Base-by-base conservation (phyloP, 1,284 basidiomycete genomes). In the Ustilago xerochloae region DNA sequence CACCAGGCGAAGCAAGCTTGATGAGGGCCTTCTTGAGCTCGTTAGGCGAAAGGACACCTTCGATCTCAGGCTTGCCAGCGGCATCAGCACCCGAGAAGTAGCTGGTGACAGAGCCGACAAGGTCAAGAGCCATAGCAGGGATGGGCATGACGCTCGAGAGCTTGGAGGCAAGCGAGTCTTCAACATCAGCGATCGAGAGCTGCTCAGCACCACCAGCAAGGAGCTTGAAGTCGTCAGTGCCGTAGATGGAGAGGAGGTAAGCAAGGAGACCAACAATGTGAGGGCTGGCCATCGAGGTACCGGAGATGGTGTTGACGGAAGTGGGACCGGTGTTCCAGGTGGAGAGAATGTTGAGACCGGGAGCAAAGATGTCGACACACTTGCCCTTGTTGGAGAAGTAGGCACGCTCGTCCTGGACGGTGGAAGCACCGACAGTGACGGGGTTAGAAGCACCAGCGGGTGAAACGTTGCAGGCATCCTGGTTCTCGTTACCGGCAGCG, bases 321-420 rank as follows among this genome's bases (percentile, higher is more conserved):
- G 79, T 83, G 52, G 81, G 84, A 52, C 89, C 79, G 13, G 80
- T 79, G 74, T 84, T 81, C 79, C 85, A 86, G 52, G 85, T 85
- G 53, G 79, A 83, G 22, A 85, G 78, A 59, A 94, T 92, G 87
- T 92, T 92, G 72, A 93, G 85, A 74, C 91, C 92, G 24, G 93
- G 93, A 32, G 88, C 92, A 78, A 93, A 93, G 71, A 94, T 88
- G 82, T 94, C 91, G 56, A 93, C 91, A 80, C 92, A 93, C 73
- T 86, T 81, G 73, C 86, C 86, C 60, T 79, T 81, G 84, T 87
- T 87, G 67, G 83, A 85, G 88, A 95, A 96, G 87, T 93, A 93
- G 32, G 94, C 94, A 60, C 92, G 90, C 67, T 91, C 90, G 82
- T 97, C 93, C 51, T 61, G 66, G 29, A 85, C 81, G 38, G 81